phyloP scores from a whole-genome alignment of 192 early-diverging fungal species.

The Umbelopsis sp. region DNA sequence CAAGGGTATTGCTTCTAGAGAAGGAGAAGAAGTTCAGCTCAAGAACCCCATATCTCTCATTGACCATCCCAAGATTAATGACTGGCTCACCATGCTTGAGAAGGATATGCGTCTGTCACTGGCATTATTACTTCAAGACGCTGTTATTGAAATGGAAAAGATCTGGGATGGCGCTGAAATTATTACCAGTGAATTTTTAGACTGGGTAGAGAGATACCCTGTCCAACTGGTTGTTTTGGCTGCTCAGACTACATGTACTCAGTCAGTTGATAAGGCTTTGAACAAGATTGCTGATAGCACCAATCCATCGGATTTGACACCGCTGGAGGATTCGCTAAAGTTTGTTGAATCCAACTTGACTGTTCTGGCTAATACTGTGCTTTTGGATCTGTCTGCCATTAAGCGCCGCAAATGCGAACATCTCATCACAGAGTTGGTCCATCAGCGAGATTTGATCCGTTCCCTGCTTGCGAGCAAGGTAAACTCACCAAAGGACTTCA shows the following conservation, averaged over 20 bases:
- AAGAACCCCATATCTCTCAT: slow-evolving; percentile 77
- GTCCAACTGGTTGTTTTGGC: slow-evolving; percentile 93
- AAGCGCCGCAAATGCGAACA: slow-evolving; percentile 96
- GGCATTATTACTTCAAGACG: slow-evolving; percentile 72
- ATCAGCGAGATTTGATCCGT: slow-evolving; percentile 94
- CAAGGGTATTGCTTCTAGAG: slow-evolving; percentile 84
- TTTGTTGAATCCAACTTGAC: slow-evolving; percentile 75
- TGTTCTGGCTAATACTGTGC: slow-evolving; percentile 90
- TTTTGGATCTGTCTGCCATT: slow-evolving; percentile 81
- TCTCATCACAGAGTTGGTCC: slow-evolving; percentile 97
- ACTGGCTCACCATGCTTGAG: slow-evolving; percentile 94
- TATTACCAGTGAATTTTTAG: slow-evolving; percentile 59
- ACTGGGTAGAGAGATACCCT: slow-evolving; percentile 89
- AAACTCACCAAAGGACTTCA: slow-evolving; percentile 74
- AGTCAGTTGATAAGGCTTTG: slow-evolving; percentile 81
- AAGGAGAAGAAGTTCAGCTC: slow-evolving; percentile 89
- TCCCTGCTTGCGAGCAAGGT: slow-evolving; percentile 54
- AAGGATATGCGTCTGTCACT: slow-evolving; percentile 92
- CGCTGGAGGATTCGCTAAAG: slow-evolving; percentile 57
- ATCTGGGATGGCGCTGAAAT: slow-evolving; percentile 60
- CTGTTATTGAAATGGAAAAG: slow-evolving; percentile 66
- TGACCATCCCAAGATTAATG: slow-evolving; percentile 91
- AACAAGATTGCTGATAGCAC: slow-evolving; percentile 39
- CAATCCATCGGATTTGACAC: slow-evolving; percentile 37
- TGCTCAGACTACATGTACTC: slow-evolving; percentile 90